Conservation (phyloP, 2,329 filamentous ascomycete genomes). For the Sclerotinia minor region DNA sequence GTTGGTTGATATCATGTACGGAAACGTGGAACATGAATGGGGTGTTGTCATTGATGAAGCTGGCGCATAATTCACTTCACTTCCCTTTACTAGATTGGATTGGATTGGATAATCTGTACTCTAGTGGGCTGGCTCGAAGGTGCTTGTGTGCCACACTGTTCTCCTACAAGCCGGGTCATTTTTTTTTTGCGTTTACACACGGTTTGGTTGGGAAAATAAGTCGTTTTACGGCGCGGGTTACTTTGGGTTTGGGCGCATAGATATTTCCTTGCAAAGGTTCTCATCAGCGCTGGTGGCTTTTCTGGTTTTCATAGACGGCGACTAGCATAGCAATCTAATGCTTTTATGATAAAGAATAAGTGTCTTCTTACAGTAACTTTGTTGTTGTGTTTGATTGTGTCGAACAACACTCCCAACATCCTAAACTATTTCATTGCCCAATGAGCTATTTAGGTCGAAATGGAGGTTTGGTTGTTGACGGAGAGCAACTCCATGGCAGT, state of each 20-base stretch:
- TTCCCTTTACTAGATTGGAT: background rate
- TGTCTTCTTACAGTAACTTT: background rate
- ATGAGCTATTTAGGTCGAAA: too few relatives aligned
- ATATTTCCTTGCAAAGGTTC: slow-evolving; percentile 7
- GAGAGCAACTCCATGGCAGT: background rate
- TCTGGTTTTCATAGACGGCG: slow-evolving; percentile 1
- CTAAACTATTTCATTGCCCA: background rate
- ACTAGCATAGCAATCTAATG: slow-evolving; percentile 1
- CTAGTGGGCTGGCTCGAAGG: background rate
- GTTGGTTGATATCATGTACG: slow-evolving; percentile 72
- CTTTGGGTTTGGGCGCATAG: slow-evolving; percentile 1
- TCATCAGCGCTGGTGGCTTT: slow-evolving; percentile 9
- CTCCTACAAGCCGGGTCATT: background rate
- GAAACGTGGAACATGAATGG: slow-evolving; percentile 59
- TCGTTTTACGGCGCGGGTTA: background rate
- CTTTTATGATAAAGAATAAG: background rate
- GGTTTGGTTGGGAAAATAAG: background rate
- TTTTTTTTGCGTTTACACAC: slow-evolving; percentile 1
- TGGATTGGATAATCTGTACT: background rate
- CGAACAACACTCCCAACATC: background rate
- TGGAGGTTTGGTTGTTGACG: too few relatives aligned
- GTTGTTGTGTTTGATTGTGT: background rate
- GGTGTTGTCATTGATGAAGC: slow-evolving; percentile 65
- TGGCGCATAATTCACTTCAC: slow-evolving; percentile 1
- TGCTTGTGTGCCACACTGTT: slow-evolving; percentile 1